These are phyloP conservation scores for Apiotrichum mycotoxinovorans DNA, from an alignment of 1,284 basidiomycete genomes.

Conservation along the genomic window DNA sequence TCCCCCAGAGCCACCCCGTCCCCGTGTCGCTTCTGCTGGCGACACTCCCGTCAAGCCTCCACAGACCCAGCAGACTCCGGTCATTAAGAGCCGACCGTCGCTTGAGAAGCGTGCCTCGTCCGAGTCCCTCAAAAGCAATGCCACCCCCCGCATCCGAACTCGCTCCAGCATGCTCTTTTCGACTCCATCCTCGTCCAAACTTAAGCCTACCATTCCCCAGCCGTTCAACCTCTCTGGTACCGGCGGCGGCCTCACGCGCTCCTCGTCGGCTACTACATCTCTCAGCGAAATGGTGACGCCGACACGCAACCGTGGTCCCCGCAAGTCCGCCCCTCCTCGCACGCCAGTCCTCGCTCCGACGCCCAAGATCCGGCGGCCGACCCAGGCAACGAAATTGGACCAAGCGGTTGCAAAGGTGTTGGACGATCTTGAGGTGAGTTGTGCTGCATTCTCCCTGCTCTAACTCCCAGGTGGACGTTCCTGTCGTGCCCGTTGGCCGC, in stretches of 20 bases:
- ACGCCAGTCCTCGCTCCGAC: background rate
- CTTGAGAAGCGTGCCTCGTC: conserved; percentile 11
- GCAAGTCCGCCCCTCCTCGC: background rate
- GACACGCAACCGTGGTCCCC: conserved; percentile 1
- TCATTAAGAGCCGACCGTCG: background rate
- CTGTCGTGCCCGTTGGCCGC: conserved; percentile 65
- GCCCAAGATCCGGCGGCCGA: background rate
- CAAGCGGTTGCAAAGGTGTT: conserved; percentile 86
- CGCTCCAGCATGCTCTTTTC: background rate
- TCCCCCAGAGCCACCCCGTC: background rate
- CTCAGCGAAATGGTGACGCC: background rate
- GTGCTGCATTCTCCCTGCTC: background rate
- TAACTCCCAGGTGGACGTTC: conserved; percentile 59
- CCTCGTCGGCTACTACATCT: background rate
- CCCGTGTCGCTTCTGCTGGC: background rate
- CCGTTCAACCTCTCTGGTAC: conserved; percentile 14
- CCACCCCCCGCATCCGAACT: background rate
- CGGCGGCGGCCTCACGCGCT: background rate
- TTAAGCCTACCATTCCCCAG: conserved; percentile 11
- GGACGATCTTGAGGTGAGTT: conserved; percentile 71
- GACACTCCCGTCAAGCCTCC: background rate
- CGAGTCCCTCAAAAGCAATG: background rate
- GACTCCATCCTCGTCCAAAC: background rate
- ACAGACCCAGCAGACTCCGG: background rate
- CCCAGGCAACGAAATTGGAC: conserved; percentile 77